phyloP scores from a whole-genome alignment of 148 eudicot genomes.

The Simmondsia chinensis region DNA sequence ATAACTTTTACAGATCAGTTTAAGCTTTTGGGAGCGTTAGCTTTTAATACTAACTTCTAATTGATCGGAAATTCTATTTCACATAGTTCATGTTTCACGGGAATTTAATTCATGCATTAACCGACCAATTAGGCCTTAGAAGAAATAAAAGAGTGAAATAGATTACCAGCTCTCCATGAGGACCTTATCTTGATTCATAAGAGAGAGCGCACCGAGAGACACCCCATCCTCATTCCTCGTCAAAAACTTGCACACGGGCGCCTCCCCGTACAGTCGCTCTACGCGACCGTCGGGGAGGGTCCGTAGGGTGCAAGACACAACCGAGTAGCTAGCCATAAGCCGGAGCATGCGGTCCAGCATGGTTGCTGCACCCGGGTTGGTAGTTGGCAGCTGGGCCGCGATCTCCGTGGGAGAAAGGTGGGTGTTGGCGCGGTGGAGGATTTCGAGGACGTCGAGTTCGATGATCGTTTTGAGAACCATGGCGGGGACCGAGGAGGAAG shows the following conservation, averaged over 20 bases:
- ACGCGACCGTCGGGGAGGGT: slow-evolving; percentile 35
- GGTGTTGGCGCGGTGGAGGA: slow-evolving; percentile 54
- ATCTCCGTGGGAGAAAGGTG: slow-evolving; percentile 53
- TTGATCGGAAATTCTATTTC: too few relatives aligned
- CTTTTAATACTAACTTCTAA: too few relatives aligned
- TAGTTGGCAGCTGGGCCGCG: slow-evolving; percentile 46
- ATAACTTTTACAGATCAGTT: too few relatives aligned
- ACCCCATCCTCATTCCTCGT: slow-evolving; percentile 71
- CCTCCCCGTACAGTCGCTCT: slow-evolving; percentile 62
- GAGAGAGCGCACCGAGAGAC: slow-evolving; percentile 49
- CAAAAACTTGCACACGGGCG: slow-evolving; percentile 71
- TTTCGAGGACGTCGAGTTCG: slow-evolving; percentile 84
- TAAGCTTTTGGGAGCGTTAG: too few relatives aligned
- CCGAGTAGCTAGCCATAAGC: slow-evolving; percentile 55
- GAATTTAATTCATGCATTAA: neutral
- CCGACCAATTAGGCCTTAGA: too few relatives aligned
- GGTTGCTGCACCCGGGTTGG: slow-evolving; percentile 55
- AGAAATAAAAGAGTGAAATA: neutral
- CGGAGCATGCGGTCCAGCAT: slow-evolving; percentile 86
- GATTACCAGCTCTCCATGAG: slow-evolving; percentile 88
- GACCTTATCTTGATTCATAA: slow-evolving; percentile 83
- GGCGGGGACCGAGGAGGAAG: slow-evolving; percentile 75
- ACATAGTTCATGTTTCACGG: too few relatives aligned
- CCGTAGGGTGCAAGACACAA: slow-evolving; percentile 34
- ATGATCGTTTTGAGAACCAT: slow-evolving; percentile 75